A percentile compares a stretch with the other conserved stretches of the same genome.
These are phyloP conservation scores for Penicillium crystallinum DNA, from an alignment of 495 filamentous ascomycete genomes.

Conservation along the genomic window DNA sequence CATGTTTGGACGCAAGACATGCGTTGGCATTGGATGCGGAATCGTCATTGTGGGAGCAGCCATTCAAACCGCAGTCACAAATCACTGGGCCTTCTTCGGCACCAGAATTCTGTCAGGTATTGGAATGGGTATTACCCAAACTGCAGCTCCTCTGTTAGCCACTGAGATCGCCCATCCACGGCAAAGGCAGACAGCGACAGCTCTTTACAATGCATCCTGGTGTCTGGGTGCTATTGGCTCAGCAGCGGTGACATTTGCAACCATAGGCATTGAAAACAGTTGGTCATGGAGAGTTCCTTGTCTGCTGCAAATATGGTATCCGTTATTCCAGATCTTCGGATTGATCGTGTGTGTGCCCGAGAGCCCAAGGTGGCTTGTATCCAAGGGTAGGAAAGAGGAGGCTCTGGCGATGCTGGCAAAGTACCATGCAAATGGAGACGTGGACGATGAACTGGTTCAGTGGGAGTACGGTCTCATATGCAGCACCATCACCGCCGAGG, in stretches of 20 bases:
- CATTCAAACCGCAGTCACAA: conserved; percentile 9
- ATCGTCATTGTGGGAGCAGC: conserved; percentile 15
- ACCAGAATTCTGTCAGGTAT: conserved; percentile 16
- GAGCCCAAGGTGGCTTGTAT: conserved; percentile 38
- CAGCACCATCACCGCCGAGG: conserved; percentile 46
- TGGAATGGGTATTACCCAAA: conserved; percentile 19
- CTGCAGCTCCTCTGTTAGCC: conserved; percentile 19
- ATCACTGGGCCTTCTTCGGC: conserved; percentile 23
- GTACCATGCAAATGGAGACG: conserved; percentile 32
- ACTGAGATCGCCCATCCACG: conserved; percentile 24
- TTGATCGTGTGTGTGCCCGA: conserved; percentile 15
- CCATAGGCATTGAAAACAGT: conserved; percentile 9
- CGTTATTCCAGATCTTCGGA: conserved; percentile 13
- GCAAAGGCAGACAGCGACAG: conserved; percentile 23
- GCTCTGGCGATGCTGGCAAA: conserved; percentile 33
- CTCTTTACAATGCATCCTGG: conserved; percentile 22
- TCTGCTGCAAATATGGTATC: conserved; percentile 17
- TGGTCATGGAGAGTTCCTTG: conserved; percentile 25
- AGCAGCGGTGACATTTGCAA: conserved; percentile 15
- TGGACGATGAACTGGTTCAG: conserved; percentile 24
- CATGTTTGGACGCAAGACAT: conserved; percentile 14
- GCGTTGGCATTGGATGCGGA: conserved; percentile 12
- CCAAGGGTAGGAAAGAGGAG: conserved; percentile 31
- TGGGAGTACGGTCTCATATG: conserved; percentile 33
- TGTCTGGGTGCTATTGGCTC: conserved; percentile 17